Base-by-base conservation (phyloP, 768 basidiomycete genomes). In the Suillus luteus region DNA sequence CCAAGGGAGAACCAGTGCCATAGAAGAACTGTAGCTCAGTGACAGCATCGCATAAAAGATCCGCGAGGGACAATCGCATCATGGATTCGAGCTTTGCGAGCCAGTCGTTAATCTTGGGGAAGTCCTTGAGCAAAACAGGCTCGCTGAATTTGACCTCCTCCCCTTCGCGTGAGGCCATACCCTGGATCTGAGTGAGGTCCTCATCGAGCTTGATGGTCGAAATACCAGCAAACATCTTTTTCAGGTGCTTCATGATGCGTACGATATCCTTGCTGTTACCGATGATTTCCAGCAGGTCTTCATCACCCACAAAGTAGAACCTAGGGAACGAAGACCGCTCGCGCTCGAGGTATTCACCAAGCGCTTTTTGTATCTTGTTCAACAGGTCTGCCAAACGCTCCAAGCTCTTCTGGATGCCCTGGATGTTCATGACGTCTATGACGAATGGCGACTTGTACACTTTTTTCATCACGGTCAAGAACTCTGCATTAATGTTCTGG, bases 201-300 rank as follows among this genome's bases (percentile, higher is more conserved):
- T 95, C 93, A 72, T 97, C 93, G 33, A 99, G 83, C 69, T 80
- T 83, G 68, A 99, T 83, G 0, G 95, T 95, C 1, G 95, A 90
- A 44, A 99, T 90, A 33, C 97, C 97, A 24, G 97, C 97, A 77
- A 99, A 99, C 97, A 99, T 99, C 84, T 99, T 99, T 82, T 98
- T 99, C 64, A 99, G 83, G 79, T 99, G 97, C 70, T 99, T 99
- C 93, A 97, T 95, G 77, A 99, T 93, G 44, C 97, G 91, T 51
- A 95, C 78, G 69, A 99, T 97, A 72, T 99, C 96, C 76, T 98
- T 99, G 84, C 95, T 97, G 80, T 99, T 99, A 67, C 97, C 97
- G 67, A 99, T 99, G 70, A 99, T 99, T 77, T 99, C 97, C 66
- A 99, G 83, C 65, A 99, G 79, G 74, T 99, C 97, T 73, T 99